A percentile compares a stretch with the other conserved stretches of the same genome.
Evolutionary conservation across 176 grass and related monocot genomes (phyloP).

Genomic region (Aegilops longissima): DNA sequence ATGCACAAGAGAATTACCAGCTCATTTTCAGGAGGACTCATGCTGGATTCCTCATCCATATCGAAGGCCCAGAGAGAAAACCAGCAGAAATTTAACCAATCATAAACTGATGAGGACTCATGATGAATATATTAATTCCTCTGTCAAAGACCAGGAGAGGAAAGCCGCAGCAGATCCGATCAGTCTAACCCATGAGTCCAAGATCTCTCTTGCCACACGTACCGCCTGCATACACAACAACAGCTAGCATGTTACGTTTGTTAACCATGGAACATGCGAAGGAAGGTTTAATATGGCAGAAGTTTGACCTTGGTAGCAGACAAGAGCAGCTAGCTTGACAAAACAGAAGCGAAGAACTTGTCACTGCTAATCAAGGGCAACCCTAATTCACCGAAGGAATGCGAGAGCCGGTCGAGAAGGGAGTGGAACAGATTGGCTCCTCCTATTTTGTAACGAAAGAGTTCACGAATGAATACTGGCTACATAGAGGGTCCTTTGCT

Average conservation of each 20-base stretch:
- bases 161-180: not conserved
- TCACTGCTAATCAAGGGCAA: no score
- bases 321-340: no score
- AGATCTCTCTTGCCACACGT: not conserved
- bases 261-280: not conserved
- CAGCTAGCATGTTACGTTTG: not conserved
- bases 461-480: no score
- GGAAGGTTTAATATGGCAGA: no score
- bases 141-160: not conserved
- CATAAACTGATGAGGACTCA: not conserved
- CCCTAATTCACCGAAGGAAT: no score
- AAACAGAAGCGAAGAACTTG: no score
- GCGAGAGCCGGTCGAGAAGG: no score
- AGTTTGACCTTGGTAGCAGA: no score
- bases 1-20: not conserved
- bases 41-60: not conserved
- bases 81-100: not conserved
- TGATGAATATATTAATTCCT: not conserved
- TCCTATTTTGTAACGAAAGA: no score
- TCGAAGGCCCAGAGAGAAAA: not conserved
- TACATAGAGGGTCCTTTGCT: no score
- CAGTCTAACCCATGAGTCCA: not conserved
- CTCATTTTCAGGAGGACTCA: no score
- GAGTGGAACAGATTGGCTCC: no score
- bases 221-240: not conserved